phyloP scores from a whole-genome alignment of 1,284 basidiomycete genomes.

The Polyporus tsugae region DNA sequence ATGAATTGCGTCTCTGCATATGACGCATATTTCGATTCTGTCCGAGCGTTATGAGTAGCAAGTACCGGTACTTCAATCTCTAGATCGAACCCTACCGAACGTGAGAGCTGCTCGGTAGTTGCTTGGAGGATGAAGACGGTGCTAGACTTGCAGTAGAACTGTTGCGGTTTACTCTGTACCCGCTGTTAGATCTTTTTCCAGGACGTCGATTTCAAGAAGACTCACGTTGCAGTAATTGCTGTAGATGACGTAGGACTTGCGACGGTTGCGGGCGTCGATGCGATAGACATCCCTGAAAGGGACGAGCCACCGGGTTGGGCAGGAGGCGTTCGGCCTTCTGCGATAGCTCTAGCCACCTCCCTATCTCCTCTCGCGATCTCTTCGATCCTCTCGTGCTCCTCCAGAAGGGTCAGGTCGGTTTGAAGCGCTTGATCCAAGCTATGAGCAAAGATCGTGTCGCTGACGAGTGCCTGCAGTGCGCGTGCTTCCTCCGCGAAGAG shows the following conservation, averaged over 20 bases:
- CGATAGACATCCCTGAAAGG: neutral
- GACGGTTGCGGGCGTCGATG: neutral
- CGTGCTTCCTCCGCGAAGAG: slow-evolving; percentile 52
- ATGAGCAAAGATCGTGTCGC: slow-evolving; percentile 47
- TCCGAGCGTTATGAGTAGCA: neutral
- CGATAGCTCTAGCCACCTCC: slow-evolving; percentile 45
- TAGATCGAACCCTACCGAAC: slow-evolving; percentile 11
- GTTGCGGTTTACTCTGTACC: neutral
- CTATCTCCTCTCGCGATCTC: slow-evolving; percentile 46
- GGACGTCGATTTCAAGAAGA: neutral
- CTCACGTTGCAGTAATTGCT: neutral
- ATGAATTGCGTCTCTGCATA: slow-evolving; percentile 43
- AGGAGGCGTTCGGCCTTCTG: slow-evolving; percentile 39
- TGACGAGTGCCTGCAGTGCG: slow-evolving; percentile 42
- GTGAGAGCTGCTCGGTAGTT: neutral
- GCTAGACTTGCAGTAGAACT: neutral
- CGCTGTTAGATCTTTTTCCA: neutral
- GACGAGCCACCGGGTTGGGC: slow-evolving; percentile 8
- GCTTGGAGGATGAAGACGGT: slow-evolving; percentile 13
- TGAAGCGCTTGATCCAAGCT: slow-evolving; percentile 47
- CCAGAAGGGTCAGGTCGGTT: slow-evolving; percentile 38
- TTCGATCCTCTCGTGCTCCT: slow-evolving; percentile 41
- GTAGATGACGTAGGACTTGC: neutral
- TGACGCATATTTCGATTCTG: slow-evolving; percentile 37
- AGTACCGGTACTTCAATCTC: too few species aligned